Evolutionary conservation across 305 asterid genomes (phyloP).

Genomic region (Fraxinus sp.): DNA sequence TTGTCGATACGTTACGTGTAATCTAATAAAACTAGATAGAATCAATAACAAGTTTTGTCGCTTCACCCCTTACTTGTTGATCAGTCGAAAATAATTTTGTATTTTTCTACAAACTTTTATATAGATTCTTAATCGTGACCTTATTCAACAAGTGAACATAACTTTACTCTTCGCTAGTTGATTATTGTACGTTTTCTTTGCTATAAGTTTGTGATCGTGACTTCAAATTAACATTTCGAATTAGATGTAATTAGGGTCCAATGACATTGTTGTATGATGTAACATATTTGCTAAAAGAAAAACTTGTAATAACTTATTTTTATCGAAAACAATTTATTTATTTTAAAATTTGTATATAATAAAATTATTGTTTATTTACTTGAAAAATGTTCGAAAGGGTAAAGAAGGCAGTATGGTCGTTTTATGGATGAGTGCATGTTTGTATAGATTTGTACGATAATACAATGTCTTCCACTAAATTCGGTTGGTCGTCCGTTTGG

Average conservation of each 20-base stretch:
- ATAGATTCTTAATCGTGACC: background rate
- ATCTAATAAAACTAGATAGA: no score
- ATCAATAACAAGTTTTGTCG: background rate
- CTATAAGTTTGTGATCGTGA: background rate
- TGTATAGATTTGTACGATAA: background rate
- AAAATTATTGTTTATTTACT: no score
- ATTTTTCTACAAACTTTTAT: background rate
- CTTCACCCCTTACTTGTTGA: background rate
- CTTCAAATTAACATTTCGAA: background rate
- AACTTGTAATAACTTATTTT: background rate
- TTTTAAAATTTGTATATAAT: no score
- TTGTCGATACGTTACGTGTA: background rate
- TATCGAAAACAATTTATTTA: no score
- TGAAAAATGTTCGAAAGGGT: background rate
- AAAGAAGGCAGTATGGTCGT: background rate
- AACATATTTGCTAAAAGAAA: background rate
- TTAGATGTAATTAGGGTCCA: background rate
- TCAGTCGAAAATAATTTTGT: background rate
- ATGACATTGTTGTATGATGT: background rate
- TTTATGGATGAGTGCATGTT: background rate
- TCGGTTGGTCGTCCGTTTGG: background rate
- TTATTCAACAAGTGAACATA: background rate
- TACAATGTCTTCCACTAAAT: background rate
- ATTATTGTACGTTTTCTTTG: background rate
- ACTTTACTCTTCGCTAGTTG: background rate